A percentile compares a stretch with the other conserved stretches of the same genome.
phyloP scores from a whole-genome alignment of 805 yeast genomes.

The Jamesozyma lodderae region DNA sequence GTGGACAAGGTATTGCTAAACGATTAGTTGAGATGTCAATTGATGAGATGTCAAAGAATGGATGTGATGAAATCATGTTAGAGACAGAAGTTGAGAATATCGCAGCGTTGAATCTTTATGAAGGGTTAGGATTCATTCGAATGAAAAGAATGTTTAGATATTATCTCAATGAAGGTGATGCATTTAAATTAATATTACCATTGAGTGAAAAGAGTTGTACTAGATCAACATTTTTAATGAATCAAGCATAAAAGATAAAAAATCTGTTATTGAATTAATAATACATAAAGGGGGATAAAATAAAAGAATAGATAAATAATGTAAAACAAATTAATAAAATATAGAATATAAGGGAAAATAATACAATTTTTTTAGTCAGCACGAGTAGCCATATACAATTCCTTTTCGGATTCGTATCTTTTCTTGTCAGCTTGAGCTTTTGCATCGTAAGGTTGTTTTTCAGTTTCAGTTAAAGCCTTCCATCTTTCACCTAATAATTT shows the following conservation, averaged over 20 bases:
- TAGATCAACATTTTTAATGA: constrained; percentile 44
- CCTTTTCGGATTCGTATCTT: constrained; percentile 93
- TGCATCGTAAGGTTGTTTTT: constrained; percentile 79
- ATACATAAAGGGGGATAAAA: neutral
- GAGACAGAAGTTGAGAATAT: constrained; percentile 83
- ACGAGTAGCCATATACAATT: constrained; percentile 48
- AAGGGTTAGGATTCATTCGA: constrained; percentile 65
- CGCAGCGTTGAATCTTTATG: constrained; percentile 63
- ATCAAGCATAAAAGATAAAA: neutral
- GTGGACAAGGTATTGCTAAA: constrained; percentile 81
- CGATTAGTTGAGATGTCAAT: constrained; percentile 54
- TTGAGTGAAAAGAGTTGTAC: constrained; percentile 49
- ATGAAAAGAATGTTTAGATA: constrained; percentile 74
- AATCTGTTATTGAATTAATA: neutral
- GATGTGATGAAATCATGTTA: constrained; percentile 83
- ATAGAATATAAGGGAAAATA: neutral
- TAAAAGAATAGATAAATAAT: constrained; percentile 38
- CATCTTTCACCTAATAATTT: constrained; percentile 90
- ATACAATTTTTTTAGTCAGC: constrained; percentile 1
- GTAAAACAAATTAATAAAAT: neutral
- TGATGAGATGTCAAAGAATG: constrained; percentile 49
- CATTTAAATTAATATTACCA: constrained; percentile 79
- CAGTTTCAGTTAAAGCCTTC: constrained; percentile 78
- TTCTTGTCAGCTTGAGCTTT: constrained; percentile 93
- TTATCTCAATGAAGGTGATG: constrained; percentile 88